Evolutionary conservation across 345 rosid genomes (phyloP).

Genomic region (Barbarea vulgaris): DNA sequence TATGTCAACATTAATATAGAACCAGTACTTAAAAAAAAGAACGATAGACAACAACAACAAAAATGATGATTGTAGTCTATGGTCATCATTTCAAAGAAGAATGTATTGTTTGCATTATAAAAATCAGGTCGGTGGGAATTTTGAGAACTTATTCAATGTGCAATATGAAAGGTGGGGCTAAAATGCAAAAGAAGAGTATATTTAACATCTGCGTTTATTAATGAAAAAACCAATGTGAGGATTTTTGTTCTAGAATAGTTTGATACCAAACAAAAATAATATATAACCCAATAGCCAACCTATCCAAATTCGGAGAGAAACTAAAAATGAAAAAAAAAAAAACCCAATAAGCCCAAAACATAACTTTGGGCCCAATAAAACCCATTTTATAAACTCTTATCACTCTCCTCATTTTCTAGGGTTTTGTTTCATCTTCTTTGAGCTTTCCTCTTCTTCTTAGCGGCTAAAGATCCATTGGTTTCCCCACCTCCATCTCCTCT

Average conservation of each 20-base stretch:
- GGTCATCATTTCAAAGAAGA: slow-evolving; percentile 6
- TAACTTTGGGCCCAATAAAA: slow-evolving; percentile 23
- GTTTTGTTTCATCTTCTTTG: neutral
- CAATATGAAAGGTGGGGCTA: slow-evolving; percentile 3
- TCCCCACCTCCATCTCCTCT: neutral
- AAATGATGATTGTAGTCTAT: neutral
- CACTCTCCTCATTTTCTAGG: slow-evolving; percentile 8
- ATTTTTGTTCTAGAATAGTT: no score
- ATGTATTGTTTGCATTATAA: neutral
- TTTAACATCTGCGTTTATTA: no score
- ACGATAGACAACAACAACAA: no score
- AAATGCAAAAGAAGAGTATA: neutral
- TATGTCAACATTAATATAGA: no score
- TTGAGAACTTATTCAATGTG: neutral
- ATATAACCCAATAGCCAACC: no score
- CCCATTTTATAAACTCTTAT: neutral
- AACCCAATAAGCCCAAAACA: neutral
- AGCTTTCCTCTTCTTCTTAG: neutral
- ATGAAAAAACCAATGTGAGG: neutral
- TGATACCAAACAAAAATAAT: no score
- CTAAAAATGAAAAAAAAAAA: no score
- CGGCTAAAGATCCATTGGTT: slow-evolving; percentile 7
- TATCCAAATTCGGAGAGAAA: no score
- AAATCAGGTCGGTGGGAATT: slow-evolving; percentile 3
- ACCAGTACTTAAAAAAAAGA: no score